Conservation (phyloP, 176 grass and related monocot genomes). For the Panicum miliaceum region DNA sequence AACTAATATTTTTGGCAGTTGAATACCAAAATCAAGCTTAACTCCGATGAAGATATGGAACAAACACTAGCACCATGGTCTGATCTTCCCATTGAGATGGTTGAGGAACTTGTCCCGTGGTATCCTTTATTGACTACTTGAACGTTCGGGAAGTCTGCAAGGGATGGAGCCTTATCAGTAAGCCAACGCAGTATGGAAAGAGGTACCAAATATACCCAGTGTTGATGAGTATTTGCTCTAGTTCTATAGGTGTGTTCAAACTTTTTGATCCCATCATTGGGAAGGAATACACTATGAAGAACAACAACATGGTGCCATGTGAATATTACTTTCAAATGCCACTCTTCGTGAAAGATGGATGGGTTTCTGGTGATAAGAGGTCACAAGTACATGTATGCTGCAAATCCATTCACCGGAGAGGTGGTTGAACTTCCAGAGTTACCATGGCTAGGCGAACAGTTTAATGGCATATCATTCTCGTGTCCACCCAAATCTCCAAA, state of each 20-base stretch:
- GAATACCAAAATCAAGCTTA: neutral
- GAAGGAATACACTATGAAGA: conserved; percentile 4
- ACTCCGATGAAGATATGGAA: conserved; percentile 1
- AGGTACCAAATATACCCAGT: neutral
- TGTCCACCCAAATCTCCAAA: conserved; percentile 6
- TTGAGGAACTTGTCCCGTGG: conserved; percentile 21
- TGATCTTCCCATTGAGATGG: conserved; percentile 20
- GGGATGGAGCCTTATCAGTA: neutral
- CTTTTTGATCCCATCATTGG: neutral
- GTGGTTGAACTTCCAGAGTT: neutral
- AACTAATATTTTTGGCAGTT: neutral
- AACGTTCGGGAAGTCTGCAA: conserved; percentile 23
- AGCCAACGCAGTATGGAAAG: neutral
- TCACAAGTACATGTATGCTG: conserved; percentile 2
- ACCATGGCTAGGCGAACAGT: neutral
- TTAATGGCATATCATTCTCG: conserved; percentile 2
- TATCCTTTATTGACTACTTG: conserved; percentile 9
- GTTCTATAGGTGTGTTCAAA: no score
- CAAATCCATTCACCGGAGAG: conserved; percentile 35
- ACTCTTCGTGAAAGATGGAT: conserved; percentile 42
- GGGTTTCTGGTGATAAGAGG: conserved; percentile 18
- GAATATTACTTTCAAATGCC: neutral
- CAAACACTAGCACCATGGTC: neutral
- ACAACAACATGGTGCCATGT: neutral
- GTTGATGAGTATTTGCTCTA: no score